A percentile compares a stretch with the other conserved stretches of the same genome.
phyloP scores from a whole-genome alignment of 805 yeast species.

The Yarrowia sp. region DNA sequence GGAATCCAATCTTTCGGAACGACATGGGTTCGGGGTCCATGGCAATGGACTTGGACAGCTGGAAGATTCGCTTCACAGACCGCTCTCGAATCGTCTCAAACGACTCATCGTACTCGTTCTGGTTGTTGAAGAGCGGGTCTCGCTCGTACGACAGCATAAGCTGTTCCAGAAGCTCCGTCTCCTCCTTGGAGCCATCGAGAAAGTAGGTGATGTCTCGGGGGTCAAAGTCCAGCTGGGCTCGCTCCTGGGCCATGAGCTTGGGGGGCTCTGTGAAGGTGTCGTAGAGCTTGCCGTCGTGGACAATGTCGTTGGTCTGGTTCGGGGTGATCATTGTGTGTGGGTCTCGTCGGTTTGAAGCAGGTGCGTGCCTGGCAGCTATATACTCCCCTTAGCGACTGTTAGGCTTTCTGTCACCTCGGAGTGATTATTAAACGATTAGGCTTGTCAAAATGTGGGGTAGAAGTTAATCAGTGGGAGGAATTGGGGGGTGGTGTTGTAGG shows the following conservation, averaged over 20 bases:
- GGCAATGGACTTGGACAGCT: slow-evolving; percentile 44
- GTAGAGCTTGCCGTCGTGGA: slow-evolving; percentile 36
- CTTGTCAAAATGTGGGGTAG: slow-evolving; percentile 34
- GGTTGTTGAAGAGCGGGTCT: slow-evolving; percentile 59
- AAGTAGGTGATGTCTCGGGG: slow-evolving; percentile 53
- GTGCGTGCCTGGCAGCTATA: background rate
- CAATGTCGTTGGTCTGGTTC: slow-evolving; percentile 17
- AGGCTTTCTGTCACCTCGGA: slow-evolving; percentile 21
- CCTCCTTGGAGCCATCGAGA: slow-evolving; percentile 54
- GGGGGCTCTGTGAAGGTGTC: slow-evolving; percentile 51
- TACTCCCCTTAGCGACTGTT: background rate
- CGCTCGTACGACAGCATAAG: slow-evolving; percentile 58
- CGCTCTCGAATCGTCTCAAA: slow-evolving; percentile 53
- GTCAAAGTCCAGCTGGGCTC: slow-evolving; percentile 51
- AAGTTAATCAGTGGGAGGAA: slow-evolving; percentile 1
- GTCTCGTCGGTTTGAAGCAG: background rate
- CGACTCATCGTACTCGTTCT: slow-evolving; percentile 57
- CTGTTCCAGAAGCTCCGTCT: slow-evolving; percentile 52
- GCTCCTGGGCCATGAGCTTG: slow-evolving; percentile 52
- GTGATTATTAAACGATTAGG: slow-evolving; percentile 34
- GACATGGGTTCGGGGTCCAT: slow-evolving; percentile 46
- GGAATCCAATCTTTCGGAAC: slow-evolving; percentile 44
- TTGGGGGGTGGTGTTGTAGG: background rate
- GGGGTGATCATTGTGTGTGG: slow-evolving; percentile 17
- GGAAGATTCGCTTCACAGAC: slow-evolving; percentile 49